Evolutionary conservation across 2,329 filamentous ascomycete genomes (phyloP), one percentile per base, ranked within the genome.

Genomic region (Hypoxylon sp.): DNA sequence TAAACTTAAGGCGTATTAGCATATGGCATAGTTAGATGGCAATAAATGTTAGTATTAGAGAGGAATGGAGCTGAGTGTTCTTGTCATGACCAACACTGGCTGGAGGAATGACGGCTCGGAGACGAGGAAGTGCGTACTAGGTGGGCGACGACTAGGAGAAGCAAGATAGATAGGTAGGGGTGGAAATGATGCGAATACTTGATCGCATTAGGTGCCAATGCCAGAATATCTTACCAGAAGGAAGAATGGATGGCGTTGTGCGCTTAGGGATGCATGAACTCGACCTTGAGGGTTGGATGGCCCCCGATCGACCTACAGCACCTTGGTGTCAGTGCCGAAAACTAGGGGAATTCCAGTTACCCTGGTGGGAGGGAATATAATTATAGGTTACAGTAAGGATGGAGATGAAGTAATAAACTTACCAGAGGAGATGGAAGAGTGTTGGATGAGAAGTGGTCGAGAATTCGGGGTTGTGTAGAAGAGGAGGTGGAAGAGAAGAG

Each of bases 141-240:
- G 59, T 58, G 57, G 47, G 72, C 54, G 65, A 69, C 62, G 44
- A 54, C 33, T 61, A 71, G 62, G 47, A 69, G 63, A 37, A 60
- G 67, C 57, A 58, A 64, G 37, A 62, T 44, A 52, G 59, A 64
- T 60, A 67, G 65, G 58, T 69, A 67, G 70, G 66, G 71, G 44
- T 54, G 66, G 55, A 71, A 74, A 68, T 70, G 53, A 50, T 57
- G 68, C 59, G 60, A 58, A 73, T 42, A 46, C 64, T 73, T 73
- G 80, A 81, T 83, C 81, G 81, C 81, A 77, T 78, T 70, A 59
- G 71, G 66, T 66, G 65, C 65, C 52, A 71, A 76, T 71, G 67
- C 71, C 71, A 71, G 64, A 71, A 73, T 68, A 69, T 80, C 82
- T 80, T 78, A 84, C 82, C 72, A 74, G 70, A 75, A 73, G 67